phyloP scores from a whole-genome alignment of 2,329 filamentous ascomycete species.

The Botrytis squamosa region DNA sequence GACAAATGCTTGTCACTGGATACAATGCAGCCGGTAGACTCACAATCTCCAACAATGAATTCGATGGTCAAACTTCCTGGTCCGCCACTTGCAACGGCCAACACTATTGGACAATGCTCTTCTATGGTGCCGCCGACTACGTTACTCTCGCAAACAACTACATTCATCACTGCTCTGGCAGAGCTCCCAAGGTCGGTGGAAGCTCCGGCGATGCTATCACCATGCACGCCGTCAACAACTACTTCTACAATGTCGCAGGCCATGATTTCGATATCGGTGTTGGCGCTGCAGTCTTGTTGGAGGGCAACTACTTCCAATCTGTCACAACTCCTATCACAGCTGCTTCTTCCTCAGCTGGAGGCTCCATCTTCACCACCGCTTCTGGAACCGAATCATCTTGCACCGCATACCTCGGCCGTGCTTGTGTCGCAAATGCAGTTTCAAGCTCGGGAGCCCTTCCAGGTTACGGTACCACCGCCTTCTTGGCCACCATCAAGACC shows the following conservation, averaged over 20 bases:
- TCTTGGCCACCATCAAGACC: conserved; percentile 8
- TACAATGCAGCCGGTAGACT: conserved; percentile 39
- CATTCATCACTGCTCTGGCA: conserved; percentile 45
- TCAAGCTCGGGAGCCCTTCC: conserved; percentile 9
- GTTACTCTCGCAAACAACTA: conserved; percentile 45
- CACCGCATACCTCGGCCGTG: conserved; percentile 20
- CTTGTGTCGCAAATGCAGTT: conserved; percentile 23
- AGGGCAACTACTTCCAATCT: conserved; percentile 46
- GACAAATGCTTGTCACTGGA: conserved; percentile 43
- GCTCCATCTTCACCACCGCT: conserved; percentile 7
- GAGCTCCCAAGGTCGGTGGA: conserved; percentile 44
- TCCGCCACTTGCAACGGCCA: conserved; percentile 47
- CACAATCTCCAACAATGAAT: conserved; percentile 48
- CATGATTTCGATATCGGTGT: conserved; percentile 46
- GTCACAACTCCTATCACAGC: conserved; percentile 37
- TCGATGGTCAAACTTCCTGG: conserved; percentile 45
- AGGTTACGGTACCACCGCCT: not conserved
- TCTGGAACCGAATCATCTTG: conserved; percentile 15
- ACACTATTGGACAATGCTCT: conserved; percentile 47
- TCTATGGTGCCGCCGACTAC: conserved; percentile 42
- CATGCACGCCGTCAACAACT: conserved; percentile 44
- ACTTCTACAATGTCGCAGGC: conserved; percentile 43
- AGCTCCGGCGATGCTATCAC: conserved; percentile 32
- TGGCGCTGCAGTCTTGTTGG: conserved; percentile 40
- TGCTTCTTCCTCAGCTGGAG: not conserved